Base-by-base conservation (phyloP, 164 flowering plant species). In the Nymphaea thermarum region DNA sequence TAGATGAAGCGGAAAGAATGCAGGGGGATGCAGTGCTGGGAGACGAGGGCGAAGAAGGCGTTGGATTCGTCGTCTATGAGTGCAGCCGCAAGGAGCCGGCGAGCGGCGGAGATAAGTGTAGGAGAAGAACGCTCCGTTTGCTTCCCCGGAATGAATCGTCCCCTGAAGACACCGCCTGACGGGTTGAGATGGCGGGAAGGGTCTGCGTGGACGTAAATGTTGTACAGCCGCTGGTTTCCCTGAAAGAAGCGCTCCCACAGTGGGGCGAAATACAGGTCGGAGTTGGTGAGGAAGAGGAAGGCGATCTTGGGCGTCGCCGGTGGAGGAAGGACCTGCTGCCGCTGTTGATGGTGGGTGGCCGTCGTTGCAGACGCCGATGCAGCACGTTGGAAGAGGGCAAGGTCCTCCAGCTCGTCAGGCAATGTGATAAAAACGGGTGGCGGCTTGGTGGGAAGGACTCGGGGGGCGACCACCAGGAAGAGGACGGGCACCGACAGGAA, bases 151-250 rank as follows among this genome's bases (percentile, higher is more conserved):
- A 95, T 88, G 72, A 89, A 77, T 0, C 84, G 77, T 67, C 72
- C 75, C 2, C 42, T 2, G 70, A 90, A 87, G 1, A 88, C 80
- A 3, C 83, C 84, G 4, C 71, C 73, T 41, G 80, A 75, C 0
- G 36, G 36, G 36, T 25, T 41, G 53, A 82, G 65, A n/a, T 76
- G 80, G 42, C 55, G 64, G 0, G 84, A 57, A 2, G 97, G 99
- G 65, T 94, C 98, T 25, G 92, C 88, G 75, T 94, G 99, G 70
- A 94, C 76, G 80, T 94, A 94, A 71, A 91, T 76, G 70, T 90
- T 95, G 81, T 63, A 95, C 4, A 82, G 81, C 4, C 64, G 43
- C 42, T 76, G 43, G 15, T 70, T 70, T 2, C 47, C 18, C 42
- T 61, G 11, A 79, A 95, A 92, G 89, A 91, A 95, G 2, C 66